These are phyloP conservation scores for Penicillium argentinense DNA, from an alignment of 495 filamentous ascomycete species.

Conservation along the genomic window DNA sequence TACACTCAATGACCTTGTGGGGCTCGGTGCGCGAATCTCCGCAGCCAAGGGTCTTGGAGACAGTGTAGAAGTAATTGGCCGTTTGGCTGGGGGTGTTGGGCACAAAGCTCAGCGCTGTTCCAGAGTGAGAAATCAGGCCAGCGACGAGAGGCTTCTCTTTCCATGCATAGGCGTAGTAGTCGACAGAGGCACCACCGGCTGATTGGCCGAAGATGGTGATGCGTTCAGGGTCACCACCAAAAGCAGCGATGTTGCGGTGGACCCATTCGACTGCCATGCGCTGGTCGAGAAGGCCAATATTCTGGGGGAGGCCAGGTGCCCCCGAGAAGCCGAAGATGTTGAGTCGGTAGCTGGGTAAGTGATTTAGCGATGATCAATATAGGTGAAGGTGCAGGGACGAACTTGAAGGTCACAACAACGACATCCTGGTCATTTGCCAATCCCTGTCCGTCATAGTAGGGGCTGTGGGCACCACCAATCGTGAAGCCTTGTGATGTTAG, in stretches of 20 bases:
- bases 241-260: conserved; percentile 59
- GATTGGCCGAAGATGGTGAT: conserved; percentile 58
- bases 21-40: conserved; percentile 5
- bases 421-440: conserved; percentile 39
- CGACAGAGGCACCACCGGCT: conserved; percentile 47
- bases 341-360: conserved; percentile 38
- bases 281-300: conserved; percentile 46
- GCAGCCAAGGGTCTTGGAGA: conserved; percentile 42
- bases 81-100: conserved; percentile 28
- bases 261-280: conserved; percentile 54
- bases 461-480: conserved; percentile 30
- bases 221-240: conserved; percentile 51
- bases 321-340: conserved; percentile 53
- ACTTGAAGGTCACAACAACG: conserved; percentile 45
- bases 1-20: conserved; percentile 40
- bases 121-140: conserved; percentile 54
- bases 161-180: conserved; percentile 53
- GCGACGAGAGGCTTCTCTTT: conserved; percentile 36
- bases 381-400: not conserved
- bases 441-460: conserved; percentile 41
- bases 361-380: not conserved
- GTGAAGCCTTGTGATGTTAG: conserved; percentile 24
- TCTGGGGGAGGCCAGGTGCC: conserved; percentile 34
- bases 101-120: conserved; percentile 48
- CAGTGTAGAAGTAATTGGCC: conserved; percentile 35